Evolutionary conservation across 345 rosid species (phyloP).

Genomic region (Euclidium syriacum): DNA sequence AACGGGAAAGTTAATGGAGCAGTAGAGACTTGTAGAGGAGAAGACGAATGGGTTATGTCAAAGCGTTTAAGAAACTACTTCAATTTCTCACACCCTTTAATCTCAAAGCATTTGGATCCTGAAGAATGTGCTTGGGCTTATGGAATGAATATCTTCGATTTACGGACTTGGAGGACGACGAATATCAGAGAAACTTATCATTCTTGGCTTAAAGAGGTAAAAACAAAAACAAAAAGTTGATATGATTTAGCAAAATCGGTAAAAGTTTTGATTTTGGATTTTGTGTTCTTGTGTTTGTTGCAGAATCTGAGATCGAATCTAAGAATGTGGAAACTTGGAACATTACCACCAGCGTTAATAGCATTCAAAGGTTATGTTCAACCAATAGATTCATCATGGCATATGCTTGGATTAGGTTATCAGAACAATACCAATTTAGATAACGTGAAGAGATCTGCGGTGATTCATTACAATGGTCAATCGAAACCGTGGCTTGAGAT

Average conservation of each 20-base stretch:
- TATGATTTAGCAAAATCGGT: background rate
- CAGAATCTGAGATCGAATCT: conserved; percentile 92
- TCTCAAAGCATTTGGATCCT: conserved; percentile 72
- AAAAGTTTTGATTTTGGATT: background rate
- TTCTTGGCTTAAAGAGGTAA: conserved; percentile 92
- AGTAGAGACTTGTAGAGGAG: conserved; percentile 97
- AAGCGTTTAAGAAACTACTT: conserved; percentile 94
- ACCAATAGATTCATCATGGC: conserved; percentile 86
- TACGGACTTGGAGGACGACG: conserved; percentile 84
- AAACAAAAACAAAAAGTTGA: too few species aligned
- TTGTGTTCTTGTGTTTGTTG: conserved; percentile 9
- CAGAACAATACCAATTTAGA: conserved; percentile 69
- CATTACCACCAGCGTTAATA: conserved; percentile 92
- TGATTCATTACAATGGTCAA: conserved; percentile 95
- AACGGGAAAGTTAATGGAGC: conserved; percentile 94
- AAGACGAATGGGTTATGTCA: conserved; percentile 98
- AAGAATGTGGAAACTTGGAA: conserved; percentile 97
- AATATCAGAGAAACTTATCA: conserved; percentile 82
- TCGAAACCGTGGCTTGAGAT: conserved; percentile 95
- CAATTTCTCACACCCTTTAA: conserved; percentile 96
- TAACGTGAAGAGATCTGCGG: conserved; percentile 71
- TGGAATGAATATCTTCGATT: conserved; percentile 98
- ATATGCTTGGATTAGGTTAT: conserved; percentile 97
- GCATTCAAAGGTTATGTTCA: conserved; percentile 90
- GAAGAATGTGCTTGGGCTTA: conserved; percentile 99